A percentile compares a stretch with the other conserved stretches of the same genome.
These are phyloP conservation scores for Didymella segeticola DNA, from an alignment of 2,329 filamentous ascomycete genomes.

Conservation along the genomic window DNA sequence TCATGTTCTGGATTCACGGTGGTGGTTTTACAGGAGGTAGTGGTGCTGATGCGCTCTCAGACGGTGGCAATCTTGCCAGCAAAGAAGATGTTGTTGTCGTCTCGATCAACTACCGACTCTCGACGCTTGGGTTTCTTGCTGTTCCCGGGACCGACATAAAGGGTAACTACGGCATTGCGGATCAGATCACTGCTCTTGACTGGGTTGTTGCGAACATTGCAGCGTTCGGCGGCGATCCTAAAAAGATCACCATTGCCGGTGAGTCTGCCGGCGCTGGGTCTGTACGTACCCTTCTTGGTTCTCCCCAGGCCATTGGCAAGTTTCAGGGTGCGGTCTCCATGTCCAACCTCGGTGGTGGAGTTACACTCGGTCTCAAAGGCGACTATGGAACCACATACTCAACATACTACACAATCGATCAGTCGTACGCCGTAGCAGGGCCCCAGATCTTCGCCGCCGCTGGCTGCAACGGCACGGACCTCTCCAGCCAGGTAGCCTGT, in stretches of 20 bases:
- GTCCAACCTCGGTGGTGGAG: conserved; percentile 63
- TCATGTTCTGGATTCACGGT: conserved; percentile 65
- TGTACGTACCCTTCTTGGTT: conserved; percentile 61
- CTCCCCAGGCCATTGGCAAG: conserved; percentile 56
- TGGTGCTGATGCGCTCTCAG: conserved; percentile 58
- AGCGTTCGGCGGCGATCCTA: conserved; percentile 36
- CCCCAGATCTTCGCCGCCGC: conserved; percentile 59
- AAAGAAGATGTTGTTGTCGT: conserved; percentile 65
- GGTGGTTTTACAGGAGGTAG: conserved; percentile 62
- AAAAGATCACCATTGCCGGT: conserved; percentile 31
- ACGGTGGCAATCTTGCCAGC: conserved; percentile 64
- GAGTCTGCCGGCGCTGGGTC: conserved; percentile 34
- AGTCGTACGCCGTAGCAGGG: conserved; percentile 59
- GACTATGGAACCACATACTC: conserved; percentile 66
- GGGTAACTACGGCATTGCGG: conserved; percentile 32
- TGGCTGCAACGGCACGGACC: conserved; percentile 58
- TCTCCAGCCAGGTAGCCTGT: conserved; percentile 60
- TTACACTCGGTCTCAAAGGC: conserved; percentile 61
- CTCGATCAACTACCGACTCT: conserved; percentile 33
- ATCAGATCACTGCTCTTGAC: conserved; percentile 44
- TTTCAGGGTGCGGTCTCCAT: conserved; percentile 57
- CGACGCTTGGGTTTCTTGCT: conserved; percentile 20
- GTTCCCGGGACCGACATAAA: conserved; percentile 39
- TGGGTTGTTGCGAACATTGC: conserved; percentile 54
- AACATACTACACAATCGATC: conserved; percentile 63